Conservation (phyloP, 768 basidiomycete species). For the Agaricus blazei region DNA sequence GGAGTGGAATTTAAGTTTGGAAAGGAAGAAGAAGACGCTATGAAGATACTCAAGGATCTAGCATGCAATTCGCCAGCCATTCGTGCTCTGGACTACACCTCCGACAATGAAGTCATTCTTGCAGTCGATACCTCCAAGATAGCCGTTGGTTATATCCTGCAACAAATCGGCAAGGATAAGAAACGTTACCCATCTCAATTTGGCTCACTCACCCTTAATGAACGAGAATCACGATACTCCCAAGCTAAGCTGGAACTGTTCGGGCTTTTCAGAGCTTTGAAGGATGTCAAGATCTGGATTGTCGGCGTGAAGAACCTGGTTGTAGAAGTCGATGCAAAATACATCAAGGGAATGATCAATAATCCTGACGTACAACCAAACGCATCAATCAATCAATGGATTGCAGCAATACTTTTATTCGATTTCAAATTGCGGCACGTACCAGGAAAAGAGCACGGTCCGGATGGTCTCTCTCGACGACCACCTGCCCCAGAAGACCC, state of each 20-base stretch:
- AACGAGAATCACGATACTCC: slow-evolving; percentile 18
- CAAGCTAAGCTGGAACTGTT: slow-evolving; percentile 31
- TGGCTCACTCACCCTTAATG: slow-evolving; percentile 17
- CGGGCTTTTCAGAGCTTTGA: too few relatives aligned
- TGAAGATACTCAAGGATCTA: slow-evolving; percentile 5
- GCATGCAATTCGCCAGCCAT: slow-evolving; percentile 6
- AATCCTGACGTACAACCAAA: slow-evolving; percentile 23
- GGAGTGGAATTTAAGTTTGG: slow-evolving; percentile 19
- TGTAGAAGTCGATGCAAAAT: slow-evolving; percentile 5
- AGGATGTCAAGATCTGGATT: too few relatives aligned
- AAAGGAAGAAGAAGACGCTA: neutral
- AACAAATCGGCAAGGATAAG: too few relatives aligned
- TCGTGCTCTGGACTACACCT: slow-evolving; percentile 10
- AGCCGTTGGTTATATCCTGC: too few relatives aligned
- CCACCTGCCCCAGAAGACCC: too few relatives aligned
- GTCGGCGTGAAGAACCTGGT: too few relatives aligned
- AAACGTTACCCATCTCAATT: neutral
- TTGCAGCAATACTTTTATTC: neutral
- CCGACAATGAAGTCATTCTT: slow-evolving; percentile 6
- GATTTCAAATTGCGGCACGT: too few relatives aligned
- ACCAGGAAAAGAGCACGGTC: too few relatives aligned
- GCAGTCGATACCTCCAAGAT: too few relatives aligned
- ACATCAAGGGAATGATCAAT: slow-evolving; percentile 27
- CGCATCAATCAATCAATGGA: neutral
- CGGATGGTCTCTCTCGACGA: too few relatives aligned